Conservation (phyloP, 2,329 filamentous ascomycete genomes). For the Neocatenulostroma microsporum region DNA sequence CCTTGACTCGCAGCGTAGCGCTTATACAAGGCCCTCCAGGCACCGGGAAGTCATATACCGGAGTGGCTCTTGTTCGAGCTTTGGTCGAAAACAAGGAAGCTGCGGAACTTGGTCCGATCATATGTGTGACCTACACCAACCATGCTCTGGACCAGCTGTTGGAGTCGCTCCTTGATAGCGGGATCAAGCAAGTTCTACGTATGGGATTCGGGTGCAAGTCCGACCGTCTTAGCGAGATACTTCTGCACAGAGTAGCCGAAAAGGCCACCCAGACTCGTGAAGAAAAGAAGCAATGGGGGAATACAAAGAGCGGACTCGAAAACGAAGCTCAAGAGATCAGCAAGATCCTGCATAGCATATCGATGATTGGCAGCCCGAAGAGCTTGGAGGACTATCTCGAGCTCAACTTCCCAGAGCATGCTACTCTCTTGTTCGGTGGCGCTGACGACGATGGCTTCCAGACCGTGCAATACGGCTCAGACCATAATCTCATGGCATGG, state of each 20-base stretch:
- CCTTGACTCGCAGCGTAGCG: no score
- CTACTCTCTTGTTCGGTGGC: conserved; percentile 15
- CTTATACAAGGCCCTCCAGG: conserved; percentile 64
- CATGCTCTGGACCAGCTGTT: conserved; percentile 51
- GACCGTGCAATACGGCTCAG: background rate
- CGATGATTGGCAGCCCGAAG: conserved; percentile 3
- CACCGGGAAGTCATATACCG: conserved; percentile 59
- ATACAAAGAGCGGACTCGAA: conserved; percentile 16
- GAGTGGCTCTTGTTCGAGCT: conserved; percentile 51
- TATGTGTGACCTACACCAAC: conserved; percentile 45
- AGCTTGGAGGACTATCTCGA: conserved; percentile 11
- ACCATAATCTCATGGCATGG: conserved; percentile 7
- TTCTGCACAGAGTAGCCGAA: conserved; percentile 37
- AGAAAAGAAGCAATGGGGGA: conserved; percentile 30
- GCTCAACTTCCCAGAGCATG: conserved; percentile 11
- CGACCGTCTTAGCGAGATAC: conserved; percentile 41
- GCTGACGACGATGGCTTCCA: conserved; percentile 20
- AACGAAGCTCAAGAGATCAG: conserved; percentile 14
- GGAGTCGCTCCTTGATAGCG: conserved; percentile 47
- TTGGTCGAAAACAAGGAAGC: conserved; percentile 39
- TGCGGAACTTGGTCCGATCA: conserved; percentile 37
- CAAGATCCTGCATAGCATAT: conserved; percentile 7
- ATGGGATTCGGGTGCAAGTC: conserved; percentile 55
- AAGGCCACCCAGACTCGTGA: conserved; percentile 30
- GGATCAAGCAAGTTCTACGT: conserved; percentile 48